Base-by-base conservation (phyloP, 352 stramenopile species). In the Globisporangium splendens region DNA sequence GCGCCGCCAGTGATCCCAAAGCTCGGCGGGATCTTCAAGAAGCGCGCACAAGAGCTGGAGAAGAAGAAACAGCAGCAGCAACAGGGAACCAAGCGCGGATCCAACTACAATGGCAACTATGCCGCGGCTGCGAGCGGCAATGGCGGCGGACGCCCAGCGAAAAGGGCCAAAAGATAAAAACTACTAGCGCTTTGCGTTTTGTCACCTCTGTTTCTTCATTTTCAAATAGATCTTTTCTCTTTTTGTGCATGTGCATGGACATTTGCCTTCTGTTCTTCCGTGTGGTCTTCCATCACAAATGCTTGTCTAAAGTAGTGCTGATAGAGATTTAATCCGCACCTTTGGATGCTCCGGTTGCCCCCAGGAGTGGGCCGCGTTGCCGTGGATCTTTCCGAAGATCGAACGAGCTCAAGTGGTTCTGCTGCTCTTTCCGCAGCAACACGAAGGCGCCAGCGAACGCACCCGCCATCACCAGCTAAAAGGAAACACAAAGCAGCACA, bases 1-100 rank as follows among this genome's bases (percentile, higher is more conserved):
- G 84, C 82, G n/a, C 84, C 84, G 10, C 84, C 84, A 3, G 83
- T 92, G 54, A 67, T 94, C 68, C 84, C 84, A 13, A 91, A 92
- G 67, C 80, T 92, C 46, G 79, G 74, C 52, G 83, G 83, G 41
- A 88, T 89, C 35, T 90, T 93, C 56, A 82, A 89, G 58, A 91
- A 91, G 56, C 79, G 82, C n/a, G 83, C 80, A 0, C 70, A 85
- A 7, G 64, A 77, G 42, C 62, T 83, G 11, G 65, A 55, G 17
- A 72, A 70, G 31, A 70, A 78, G 20, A 68, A 68, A 10, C 31
- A 57, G 39, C 38, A 48, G 51, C 41, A 57, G n/a, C 18, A 44
- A 41, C 50, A 43, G 38, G 38, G 38, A 17, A 43, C 59, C n/a
- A 54, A 42, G 24, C 38, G 35, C 28, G 43, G 44, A 31, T 39